phyloP scores from a whole-genome alignment of 2,329 filamentous ascomycete genomes.

The Neurospora crassa region DNA sequence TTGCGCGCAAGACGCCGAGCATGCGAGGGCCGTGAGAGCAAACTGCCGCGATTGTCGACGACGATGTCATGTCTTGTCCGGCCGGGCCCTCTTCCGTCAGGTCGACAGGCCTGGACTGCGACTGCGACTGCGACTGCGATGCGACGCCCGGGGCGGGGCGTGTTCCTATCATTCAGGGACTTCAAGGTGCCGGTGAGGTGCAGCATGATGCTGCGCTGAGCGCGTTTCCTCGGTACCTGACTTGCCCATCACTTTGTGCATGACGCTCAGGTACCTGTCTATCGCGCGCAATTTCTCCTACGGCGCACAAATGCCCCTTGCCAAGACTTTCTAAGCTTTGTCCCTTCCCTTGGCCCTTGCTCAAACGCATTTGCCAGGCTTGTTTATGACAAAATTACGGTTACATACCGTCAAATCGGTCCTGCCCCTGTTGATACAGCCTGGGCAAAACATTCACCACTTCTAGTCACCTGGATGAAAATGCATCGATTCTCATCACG shows the following conservation, averaged over 20 bases:
- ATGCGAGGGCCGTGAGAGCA: background rate
- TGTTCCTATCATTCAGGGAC: background rate
- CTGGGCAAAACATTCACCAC: too few species aligned
- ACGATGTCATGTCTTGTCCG: background rate
- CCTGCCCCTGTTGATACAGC: too few species aligned
- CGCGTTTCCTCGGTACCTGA: background rate
- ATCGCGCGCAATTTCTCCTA: background rate
- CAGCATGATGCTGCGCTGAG: background rate
- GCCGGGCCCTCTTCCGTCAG: background rate
- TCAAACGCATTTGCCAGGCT: background rate
- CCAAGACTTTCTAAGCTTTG: background rate
- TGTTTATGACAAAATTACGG: too few species aligned
- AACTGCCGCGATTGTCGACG: background rate
- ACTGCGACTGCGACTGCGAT: background rate
- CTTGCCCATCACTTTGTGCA: background rate
- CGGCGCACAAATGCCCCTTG: background rate
- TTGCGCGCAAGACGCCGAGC: background rate
- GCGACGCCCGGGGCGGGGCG: background rate
- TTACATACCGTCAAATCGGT: too few species aligned
- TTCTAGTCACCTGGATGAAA: too few species aligned
- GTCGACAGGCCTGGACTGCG: background rate
- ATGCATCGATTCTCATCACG: too few species aligned
- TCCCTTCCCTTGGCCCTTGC: background rate
- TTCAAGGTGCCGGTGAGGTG: background rate
- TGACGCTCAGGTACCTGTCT: background rate